Percentiles rank a stretch among this genome's conserved stretches.
Conservation (phyloP, 148 eudicot genomes). For the Heliosperma pusillum region DNA sequence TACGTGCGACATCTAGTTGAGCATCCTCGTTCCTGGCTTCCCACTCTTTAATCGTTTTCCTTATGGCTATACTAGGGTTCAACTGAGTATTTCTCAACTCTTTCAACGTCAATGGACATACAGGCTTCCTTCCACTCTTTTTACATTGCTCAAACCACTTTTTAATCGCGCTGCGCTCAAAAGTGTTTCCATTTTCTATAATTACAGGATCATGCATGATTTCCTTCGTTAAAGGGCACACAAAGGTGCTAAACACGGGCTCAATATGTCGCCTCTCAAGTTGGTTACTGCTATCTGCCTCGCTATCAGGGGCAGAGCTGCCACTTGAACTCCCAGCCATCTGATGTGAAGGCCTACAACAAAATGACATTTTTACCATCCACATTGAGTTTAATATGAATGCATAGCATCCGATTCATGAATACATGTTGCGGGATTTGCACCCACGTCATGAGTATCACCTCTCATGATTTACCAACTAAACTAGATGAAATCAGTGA, state of each 20-base stretch:
- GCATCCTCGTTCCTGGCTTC: constrained; percentile 86
- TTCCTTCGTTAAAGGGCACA: constrained; percentile 75
- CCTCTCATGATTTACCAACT: no score
- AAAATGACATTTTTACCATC: neutral
- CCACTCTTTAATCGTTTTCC: constrained; percentile 82
- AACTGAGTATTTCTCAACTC: constrained; percentile 57
- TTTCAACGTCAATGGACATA: constrained; percentile 61
- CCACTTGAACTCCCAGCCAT: constrained; percentile 77
- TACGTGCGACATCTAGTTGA: constrained; percentile 70
- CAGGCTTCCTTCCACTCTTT: constrained; percentile 55
- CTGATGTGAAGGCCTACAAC: constrained; percentile 10
- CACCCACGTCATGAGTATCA: no score
- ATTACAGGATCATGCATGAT: constrained; percentile 82
- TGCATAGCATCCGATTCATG: no score
- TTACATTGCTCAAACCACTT: constrained; percentile 76
- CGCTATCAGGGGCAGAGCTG: constrained; percentile 54
- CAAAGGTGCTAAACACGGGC: constrained; percentile 64
- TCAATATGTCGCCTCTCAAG: constrained; percentile 60
- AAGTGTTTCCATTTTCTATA: constrained; percentile 65
- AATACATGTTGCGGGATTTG: no score
- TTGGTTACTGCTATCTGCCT: constrained; percentile 63
- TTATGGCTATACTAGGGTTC: constrained; percentile 69
- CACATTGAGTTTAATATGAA: no score
- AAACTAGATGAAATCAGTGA: no score
- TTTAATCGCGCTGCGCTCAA: constrained; percentile 87